A percentile compares a stretch with the other conserved stretches of the same genome.
These are phyloP conservation scores for Avena sativa DNA, from an alignment of 176 grass and related monocot genomes.

Conservation along the genomic window DNA sequence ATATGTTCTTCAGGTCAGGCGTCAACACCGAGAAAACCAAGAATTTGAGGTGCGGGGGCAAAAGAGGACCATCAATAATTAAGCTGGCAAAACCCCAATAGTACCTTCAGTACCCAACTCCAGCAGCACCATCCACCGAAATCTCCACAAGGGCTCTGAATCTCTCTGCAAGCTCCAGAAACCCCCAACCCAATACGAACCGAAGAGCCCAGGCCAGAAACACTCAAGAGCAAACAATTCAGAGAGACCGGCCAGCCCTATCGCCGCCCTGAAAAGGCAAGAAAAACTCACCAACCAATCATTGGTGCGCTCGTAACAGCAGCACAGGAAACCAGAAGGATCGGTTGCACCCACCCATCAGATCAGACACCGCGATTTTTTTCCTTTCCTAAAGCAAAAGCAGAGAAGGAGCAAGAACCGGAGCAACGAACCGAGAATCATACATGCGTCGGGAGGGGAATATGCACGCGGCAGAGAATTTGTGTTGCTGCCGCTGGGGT, in stretches of 20 bases:
- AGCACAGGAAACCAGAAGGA: slow-evolving; percentile 31
- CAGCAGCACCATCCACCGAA: slow-evolving; percentile 23
- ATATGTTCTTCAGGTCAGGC: neutral
- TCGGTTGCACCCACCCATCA: slow-evolving; percentile 55
- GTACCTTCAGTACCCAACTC: slow-evolving; percentile 26
- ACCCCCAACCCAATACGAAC: slow-evolving; percentile 7
- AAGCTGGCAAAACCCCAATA: neutral
- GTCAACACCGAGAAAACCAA: slow-evolving; percentile 13
- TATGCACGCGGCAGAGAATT: slow-evolving; percentile 33
- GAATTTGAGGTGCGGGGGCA: slow-evolving; percentile 1
- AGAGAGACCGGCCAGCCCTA: slow-evolving; percentile 1
- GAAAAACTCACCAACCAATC: slow-evolving; percentile 54
- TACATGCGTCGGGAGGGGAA: slow-evolving; percentile 35
- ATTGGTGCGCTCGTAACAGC: slow-evolving; percentile 47
- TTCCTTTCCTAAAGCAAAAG: slow-evolving; percentile 22
- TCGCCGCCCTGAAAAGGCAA: slow-evolving; percentile 26
- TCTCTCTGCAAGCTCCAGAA: slow-evolving; percentile 17
- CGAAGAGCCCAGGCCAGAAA: slow-evolving; percentile 22
- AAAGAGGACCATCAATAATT: slow-evolving; percentile 2
- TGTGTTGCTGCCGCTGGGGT: slow-evolving; percentile 19
- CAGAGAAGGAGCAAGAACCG: slow-evolving; percentile 47
- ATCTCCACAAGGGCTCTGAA: slow-evolving; percentile 6
- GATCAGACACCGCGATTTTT: slow-evolving; percentile 32
- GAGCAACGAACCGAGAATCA: slow-evolving; percentile 35
- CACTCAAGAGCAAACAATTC: slow-evolving; percentile 15